Base-by-base conservation (phyloP, 805 yeast genomes). In the Tanozyma kutaoensis region DNA sequence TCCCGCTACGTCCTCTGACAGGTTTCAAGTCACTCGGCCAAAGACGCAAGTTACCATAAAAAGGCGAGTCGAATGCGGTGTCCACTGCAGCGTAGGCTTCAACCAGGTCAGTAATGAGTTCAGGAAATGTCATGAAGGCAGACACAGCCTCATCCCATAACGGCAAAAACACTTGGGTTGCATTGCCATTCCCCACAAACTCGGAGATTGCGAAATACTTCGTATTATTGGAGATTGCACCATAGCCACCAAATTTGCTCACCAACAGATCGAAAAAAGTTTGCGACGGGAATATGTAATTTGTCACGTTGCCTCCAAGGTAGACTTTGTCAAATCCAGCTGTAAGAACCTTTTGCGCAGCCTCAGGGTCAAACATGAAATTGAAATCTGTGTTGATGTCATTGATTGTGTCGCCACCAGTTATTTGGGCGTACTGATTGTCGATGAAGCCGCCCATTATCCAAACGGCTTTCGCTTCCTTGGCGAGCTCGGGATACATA, bases 361-460 rank as follows among this genome's bases (percentile, higher is more conserved):
- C 65, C 39, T 58, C 66, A 10, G 66, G 64, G 36, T 58, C 66
- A 35, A 52, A 55, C 32, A 58, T 55, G 27, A 58, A 38, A 42
- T 60, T 58, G 42, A 60, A 55, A 35, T 60, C 65, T 21, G 62
- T 55, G 44, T 55, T 52, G 35, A 58, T 44, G 34, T 58, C 64
- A 25, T 50, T 46, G 7, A 31, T 31, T 4, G 30, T 24, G 19
- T 32, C 31, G 6, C 31, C 32, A 8, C 44, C 44, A 14, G 51
- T 41, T 18, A 52, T 57, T 26, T 50, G 54, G 4, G 53, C 55
- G 28, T 48, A 50, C 39, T 58, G 63, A 23, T 38, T 50, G 40
- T 60, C 66, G 28, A 56, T 44, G 38, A 54, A 60, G 13, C 64
- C 66, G 27, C 65, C 66, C 65, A 58, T 58, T 31, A 58, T 45